Percentiles rank a stretch among this genome's conserved stretches.
phyloP scores from a whole-genome alignment of 2,329 filamentous ascomycete species.

The Pseudocercospora vitis region DNA sequence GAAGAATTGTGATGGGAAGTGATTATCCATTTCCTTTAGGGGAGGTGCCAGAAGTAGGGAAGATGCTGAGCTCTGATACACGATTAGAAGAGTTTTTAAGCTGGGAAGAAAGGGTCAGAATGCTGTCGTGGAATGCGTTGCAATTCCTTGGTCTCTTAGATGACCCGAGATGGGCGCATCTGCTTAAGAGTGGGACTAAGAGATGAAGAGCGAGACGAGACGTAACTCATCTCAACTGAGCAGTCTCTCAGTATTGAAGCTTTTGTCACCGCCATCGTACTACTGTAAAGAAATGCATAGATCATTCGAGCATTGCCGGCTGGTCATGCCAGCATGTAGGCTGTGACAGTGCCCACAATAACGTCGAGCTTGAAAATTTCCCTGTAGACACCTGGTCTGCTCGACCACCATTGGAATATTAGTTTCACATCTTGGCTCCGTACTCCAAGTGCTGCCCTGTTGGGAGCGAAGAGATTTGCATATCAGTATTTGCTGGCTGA shows the following conservation, averaged over 20 bases:
- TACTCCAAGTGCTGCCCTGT: not conserved
- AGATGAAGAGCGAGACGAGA: too few species aligned
- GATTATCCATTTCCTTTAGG: constrained; percentile 19
- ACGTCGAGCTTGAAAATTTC: too few species aligned
- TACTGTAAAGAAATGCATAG: too few species aligned
- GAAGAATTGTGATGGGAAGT: constrained; percentile 19
- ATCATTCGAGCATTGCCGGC: too few species aligned
- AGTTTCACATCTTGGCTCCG: too few species aligned
- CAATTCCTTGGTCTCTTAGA: constrained; percentile 10
- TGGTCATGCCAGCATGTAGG: too few species aligned
- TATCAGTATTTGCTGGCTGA: too few species aligned
- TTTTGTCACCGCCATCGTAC: too few species aligned
- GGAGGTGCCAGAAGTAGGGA: constrained; percentile 13
- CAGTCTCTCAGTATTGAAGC: not conserved
- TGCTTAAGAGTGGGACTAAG: not conserved
- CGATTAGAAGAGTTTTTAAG: constrained; percentile 10
- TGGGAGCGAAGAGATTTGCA: not conserved
- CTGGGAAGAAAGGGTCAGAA: constrained; percentile 10
- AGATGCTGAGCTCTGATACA: constrained; percentile 13
- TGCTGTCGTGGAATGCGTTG: constrained; percentile 15
- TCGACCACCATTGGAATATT: too few species aligned
- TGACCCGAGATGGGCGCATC: constrained; percentile 10
- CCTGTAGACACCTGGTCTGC: too few species aligned
- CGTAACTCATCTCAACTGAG: too few species aligned
- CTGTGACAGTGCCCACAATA: too few species aligned